A percentile compares a stretch with the other conserved stretches of the same genome.
Evolutionary conservation across 2,329 filamentous ascomycete species (phyloP).

Genomic region (Grosmannia huntii): DNA sequence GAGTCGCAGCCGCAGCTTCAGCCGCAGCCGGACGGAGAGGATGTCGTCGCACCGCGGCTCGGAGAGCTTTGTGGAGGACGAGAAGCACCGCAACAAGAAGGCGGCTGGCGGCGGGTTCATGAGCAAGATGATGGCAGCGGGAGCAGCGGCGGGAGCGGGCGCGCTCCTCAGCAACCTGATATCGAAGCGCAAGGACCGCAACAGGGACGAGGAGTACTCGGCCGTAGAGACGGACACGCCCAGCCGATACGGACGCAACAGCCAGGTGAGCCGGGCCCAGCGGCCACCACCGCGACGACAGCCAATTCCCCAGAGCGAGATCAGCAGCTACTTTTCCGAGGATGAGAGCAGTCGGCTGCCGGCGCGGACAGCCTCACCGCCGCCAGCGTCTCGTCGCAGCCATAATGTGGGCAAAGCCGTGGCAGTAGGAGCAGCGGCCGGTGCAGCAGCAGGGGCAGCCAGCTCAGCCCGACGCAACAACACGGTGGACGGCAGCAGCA

Average conservation of each 20-base stretch:
- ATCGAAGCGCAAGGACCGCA: constrained; percentile 32
- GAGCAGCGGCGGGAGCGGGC: constrained; percentile 49
- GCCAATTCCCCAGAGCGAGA: constrained; percentile 28
- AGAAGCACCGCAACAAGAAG: constrained; percentile 45
- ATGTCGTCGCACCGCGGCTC: constrained; percentile 34
- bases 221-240: constrained; percentile 51
- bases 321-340: constrained; percentile 26
- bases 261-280: background rate
- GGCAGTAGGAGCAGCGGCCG: background rate
- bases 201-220: constrained; percentile 42
- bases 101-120: constrained; percentile 41
- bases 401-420: background rate
- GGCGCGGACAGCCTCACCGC: constrained; percentile 26
- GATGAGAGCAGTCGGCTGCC: constrained; percentile 12
- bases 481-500: background rate
- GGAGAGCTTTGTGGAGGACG: constrained; percentile 46
- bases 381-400: constrained; percentile 27
- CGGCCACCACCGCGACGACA: constrained; percentile 14
- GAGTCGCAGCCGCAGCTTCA: constrained; percentile 24
- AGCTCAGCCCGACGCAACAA: background rate
- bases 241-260: constrained; percentile 27
- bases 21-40: constrained; percentile 30
- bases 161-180: constrained; percentile 47
- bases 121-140: constrained; percentile 46
- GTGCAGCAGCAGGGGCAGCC: constrained; percentile 26